phyloP scores from a whole-genome alignment of 2,329 filamentous ascomycete species.

The Hypoxylon sp. region DNA sequence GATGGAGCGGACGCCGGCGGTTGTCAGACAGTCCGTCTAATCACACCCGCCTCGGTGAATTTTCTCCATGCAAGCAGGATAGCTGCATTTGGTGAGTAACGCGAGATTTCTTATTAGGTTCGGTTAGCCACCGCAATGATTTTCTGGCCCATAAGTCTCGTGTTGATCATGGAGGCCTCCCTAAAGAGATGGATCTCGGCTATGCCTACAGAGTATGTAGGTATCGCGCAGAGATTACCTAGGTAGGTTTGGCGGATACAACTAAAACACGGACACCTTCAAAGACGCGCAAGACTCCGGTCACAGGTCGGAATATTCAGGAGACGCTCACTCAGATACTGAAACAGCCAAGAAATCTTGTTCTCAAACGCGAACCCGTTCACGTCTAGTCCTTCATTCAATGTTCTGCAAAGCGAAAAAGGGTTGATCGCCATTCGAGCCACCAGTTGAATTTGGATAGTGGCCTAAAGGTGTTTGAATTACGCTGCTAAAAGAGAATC shows the following conservation, averaged over 20 bases:
- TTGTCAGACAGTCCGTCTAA: conserved; percentile 41
- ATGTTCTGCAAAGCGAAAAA: not conserved
- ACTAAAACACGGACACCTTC: not conserved
- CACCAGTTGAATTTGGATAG: not conserved
- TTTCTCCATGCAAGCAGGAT: conserved; percentile 27
- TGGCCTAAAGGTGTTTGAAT: not conserved
- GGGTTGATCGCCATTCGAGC: not conserved
- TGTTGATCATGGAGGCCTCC: too few relatives aligned
- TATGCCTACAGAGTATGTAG: too few relatives aligned
- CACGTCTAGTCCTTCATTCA: conserved; percentile 7
- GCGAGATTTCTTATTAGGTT: conserved; percentile 7
- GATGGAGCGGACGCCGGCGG: conserved; percentile 13
- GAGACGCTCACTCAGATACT: not conserved
- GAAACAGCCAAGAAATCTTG: conserved; percentile 36
- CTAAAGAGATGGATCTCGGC: too few relatives aligned
- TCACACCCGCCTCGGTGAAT: conserved; percentile 40
- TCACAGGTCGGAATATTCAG: not conserved
- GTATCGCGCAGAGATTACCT: too few relatives aligned
- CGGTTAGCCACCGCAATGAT: conserved; percentile 1
- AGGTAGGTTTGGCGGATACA: not conserved
- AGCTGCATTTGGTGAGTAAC: conserved; percentile 29
- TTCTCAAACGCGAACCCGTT: conserved; percentile 12
- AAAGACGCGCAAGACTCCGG: not conserved
- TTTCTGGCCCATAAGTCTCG: conserved; percentile 7
- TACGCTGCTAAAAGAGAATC: not conserved